phyloP scores from a whole-genome alignment of 805 yeast species.

The Torulaspora quercuum region DNA sequence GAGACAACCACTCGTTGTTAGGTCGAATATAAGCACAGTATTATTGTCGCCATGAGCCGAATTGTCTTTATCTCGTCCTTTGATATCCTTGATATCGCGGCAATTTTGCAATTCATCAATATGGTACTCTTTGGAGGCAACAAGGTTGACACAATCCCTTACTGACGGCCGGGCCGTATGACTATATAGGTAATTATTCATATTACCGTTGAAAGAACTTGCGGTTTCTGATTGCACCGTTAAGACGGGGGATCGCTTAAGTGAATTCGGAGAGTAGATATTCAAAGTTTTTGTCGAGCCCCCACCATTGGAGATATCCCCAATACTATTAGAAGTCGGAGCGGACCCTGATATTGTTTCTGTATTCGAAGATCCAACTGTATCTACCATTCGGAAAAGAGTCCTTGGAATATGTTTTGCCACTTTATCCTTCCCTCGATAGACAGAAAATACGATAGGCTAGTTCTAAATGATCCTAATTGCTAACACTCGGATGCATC shows the following conservation, averaged over 20 bases:
- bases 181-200: neutral
- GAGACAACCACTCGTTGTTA: slow-evolving; percentile 24
- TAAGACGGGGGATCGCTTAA: neutral
- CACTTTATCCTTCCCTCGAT: too few species aligned
- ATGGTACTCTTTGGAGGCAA: slow-evolving; percentile 12
- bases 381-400: neutral
- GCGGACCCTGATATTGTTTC: neutral
- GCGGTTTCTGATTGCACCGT: neutral
- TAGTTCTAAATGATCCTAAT: neutral
- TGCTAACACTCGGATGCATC: neutral
- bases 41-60: slow-evolving; percentile 9
- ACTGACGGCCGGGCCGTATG: slow-evolving; percentile 1
- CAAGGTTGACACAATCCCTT: slow-evolving; percentile 7
- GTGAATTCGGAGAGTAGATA: neutral
- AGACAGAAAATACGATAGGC: too few species aligned
- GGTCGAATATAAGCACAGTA: slow-evolving; percentile 22
- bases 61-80: slow-evolving; percentile 2
- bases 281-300: neutral
- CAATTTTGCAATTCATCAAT: slow-evolving; percentile 16
- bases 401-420: too few species aligned
- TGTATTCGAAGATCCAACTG: neutral
- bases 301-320: neutral
- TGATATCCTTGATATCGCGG: slow-evolving; percentile 6
- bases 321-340: neutral
- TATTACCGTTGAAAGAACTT: neutral